phyloP scores from a whole-genome alignment of 1,284 basidiomycete species.

The Paramarasmius palmivorus region DNA sequence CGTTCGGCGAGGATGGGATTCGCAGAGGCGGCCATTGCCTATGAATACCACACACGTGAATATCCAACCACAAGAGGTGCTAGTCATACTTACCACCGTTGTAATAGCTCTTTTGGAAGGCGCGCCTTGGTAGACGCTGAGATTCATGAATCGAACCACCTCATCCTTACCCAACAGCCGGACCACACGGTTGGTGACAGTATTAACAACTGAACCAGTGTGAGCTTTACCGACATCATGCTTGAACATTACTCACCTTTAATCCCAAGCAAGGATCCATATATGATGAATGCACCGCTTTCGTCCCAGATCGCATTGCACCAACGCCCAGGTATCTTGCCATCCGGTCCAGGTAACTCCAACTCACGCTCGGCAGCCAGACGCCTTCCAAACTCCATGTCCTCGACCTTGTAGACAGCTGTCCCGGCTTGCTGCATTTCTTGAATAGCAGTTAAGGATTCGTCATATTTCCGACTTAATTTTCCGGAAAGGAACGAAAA shows the following conservation, averaged over 20 bases:
- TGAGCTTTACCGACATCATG: background rate
- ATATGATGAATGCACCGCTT: slow-evolving; percentile 91
- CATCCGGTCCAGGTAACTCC: slow-evolving; percentile 76
- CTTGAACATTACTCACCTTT: slow-evolving; percentile 64
- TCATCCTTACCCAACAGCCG: slow-evolving; percentile 94
- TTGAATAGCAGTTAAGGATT: slow-evolving; percentile 88
- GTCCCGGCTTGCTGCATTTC: slow-evolving; percentile 98
- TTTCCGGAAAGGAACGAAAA: slow-evolving; percentile 93
- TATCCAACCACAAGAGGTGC: background rate
- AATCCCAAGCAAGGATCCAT: slow-evolving; percentile 92
- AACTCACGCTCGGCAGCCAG: slow-evolving; percentile 92
- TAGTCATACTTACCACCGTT: slow-evolving; percentile 60
- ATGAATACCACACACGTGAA: slow-evolving; percentile 8
- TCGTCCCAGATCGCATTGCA: slow-evolving; percentile 96
- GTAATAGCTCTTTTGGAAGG: slow-evolving; percentile 85
- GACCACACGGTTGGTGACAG: slow-evolving; percentile 90
- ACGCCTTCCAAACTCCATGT: slow-evolving; percentile 99
- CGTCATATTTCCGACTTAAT: slow-evolving; percentile 91
- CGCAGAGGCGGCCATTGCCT: slow-evolving; percentile 94
- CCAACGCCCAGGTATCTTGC: slow-evolving; percentile 67
- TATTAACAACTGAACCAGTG: slow-evolving; percentile 79
- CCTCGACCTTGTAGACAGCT: slow-evolving; percentile 88
- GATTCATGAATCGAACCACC: slow-evolving; percentile 86
- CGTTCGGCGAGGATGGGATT: slow-evolving; percentile 92
- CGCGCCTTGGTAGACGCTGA: slow-evolving; percentile 91